phyloP scores from a whole-genome alignment of 192 early-diverging fungal species.

The Pilaira anomala region DNA sequence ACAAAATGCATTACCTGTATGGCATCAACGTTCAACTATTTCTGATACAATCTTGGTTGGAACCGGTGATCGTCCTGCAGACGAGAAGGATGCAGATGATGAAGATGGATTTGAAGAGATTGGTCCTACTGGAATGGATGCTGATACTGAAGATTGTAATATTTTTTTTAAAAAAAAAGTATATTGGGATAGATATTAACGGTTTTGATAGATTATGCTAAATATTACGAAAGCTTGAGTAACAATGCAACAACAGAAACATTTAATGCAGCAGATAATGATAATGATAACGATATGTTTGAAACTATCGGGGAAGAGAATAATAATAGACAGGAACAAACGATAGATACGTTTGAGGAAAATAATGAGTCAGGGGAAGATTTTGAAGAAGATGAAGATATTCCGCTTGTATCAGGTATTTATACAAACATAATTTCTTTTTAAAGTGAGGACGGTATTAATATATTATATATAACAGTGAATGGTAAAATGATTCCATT shows the following conservation, averaged over 20 bases:
- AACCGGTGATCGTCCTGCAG: constrained; percentile 35
- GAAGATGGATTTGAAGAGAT: constrained; percentile 39
- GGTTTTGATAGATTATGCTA: constrained; percentile 34
- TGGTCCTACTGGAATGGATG: constrained; percentile 36
- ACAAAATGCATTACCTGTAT: constrained; percentile 75
- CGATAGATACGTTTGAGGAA: constrained; percentile 17
- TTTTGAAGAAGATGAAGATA: constrained; percentile 22
- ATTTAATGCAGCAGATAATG: background rate
- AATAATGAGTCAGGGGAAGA: constrained; percentile 33
- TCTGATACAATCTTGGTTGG: constrained; percentile 47
- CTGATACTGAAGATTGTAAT: constrained; percentile 45
- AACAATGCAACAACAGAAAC: constrained; percentile 22
- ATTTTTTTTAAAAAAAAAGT: background rate
- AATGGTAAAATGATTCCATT: constrained; percentile 46
- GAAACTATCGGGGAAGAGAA: background rate
- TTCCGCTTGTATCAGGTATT: constrained; percentile 33
- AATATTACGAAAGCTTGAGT: constrained; percentile 34
- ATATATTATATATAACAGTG: constrained; percentile 14
- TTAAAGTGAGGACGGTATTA: background rate
- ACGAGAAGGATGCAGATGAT: constrained; percentile 27
- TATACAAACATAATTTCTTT: background rate
- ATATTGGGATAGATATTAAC: no score
- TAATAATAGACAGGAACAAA: constrained; percentile 16
- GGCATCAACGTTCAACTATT: constrained; percentile 76
- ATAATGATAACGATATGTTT: constrained; percentile 20